Conservation (phyloP, 495 filamentous ascomycete genomes). For the Hypoxylon lienhwacheense region DNA sequence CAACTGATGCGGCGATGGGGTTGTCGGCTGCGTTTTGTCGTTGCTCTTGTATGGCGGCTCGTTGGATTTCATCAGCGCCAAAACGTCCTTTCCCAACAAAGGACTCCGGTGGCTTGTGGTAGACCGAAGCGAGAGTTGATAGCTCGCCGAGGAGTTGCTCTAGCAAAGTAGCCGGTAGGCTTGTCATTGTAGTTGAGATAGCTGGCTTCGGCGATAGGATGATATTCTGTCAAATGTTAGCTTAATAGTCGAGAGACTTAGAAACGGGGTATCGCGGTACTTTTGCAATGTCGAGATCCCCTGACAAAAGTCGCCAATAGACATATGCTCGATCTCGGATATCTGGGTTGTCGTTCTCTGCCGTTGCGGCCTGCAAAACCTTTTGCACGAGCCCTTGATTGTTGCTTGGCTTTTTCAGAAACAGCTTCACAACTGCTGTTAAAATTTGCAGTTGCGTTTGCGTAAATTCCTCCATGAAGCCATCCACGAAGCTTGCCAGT, state of each 20-base stretch:
- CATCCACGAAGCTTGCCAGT: slow-evolving; percentile 80
- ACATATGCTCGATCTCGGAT: slow-evolving; percentile 96
- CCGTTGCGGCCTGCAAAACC: slow-evolving; percentile 87
- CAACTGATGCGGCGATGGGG: slow-evolving; percentile 83
- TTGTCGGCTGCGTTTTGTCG: slow-evolving; percentile 89
- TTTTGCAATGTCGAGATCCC: slow-evolving; percentile 84
- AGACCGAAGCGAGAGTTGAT: slow-evolving; percentile 97
- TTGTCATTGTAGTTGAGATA: slow-evolving; percentile 90
- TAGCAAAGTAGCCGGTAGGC: slow-evolving; percentile 77
- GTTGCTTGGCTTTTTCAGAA: slow-evolving; percentile 90
- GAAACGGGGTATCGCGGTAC: slow-evolving; percentile 41
- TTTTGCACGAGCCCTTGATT: slow-evolving; percentile 89
- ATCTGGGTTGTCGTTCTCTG: slow-evolving; percentile 95
- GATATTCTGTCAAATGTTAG: slow-evolving; percentile 62
- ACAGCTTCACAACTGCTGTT: slow-evolving; percentile 94
- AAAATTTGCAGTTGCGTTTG: slow-evolving; percentile 95
- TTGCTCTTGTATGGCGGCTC: slow-evolving; percentile 95
- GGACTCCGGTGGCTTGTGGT: slow-evolving; percentile 95
- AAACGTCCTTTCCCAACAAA: slow-evolving; percentile 95
- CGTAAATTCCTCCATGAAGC: slow-evolving; percentile 89
- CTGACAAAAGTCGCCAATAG: slow-evolving; percentile 97
- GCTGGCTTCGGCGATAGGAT: slow-evolving; percentile 92
- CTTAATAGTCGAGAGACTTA: neutral
- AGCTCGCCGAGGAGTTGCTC: slow-evolving; percentile 86
- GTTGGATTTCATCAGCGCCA: slow-evolving; percentile 91